Base-by-base conservation (phyloP, 2,329 filamentous ascomycete genomes). In the Sporothrix pallida region DNA sequence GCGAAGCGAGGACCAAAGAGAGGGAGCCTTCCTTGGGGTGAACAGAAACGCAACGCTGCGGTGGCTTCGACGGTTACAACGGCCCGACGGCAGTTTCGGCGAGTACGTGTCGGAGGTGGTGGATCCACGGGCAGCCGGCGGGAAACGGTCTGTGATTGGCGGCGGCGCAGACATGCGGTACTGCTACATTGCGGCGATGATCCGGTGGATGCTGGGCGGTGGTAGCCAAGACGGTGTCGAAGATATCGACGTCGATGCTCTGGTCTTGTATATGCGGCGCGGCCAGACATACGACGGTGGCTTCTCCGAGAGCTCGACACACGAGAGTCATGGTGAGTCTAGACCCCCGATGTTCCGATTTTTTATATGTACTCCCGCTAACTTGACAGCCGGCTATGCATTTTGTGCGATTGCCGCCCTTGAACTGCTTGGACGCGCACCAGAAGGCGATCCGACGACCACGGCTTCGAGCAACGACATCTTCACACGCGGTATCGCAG, bases 71-170 rank as follows among this genome's bases (percentile, higher is more conserved):
- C 87, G 81, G 70, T 82, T 98, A 81, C 96, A 99, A 84, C 88
- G 94, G 37, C 82, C 84, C 0, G 93, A 98, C 80, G 96, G 96
- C 1, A 97, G 94, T 78, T 98, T 99, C 81, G 96, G 95, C 0
- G 95, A 99, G 82, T 88, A 93, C 0, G 80, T 95, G 2, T 87
- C 87, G 4, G 88, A 89, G 5, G 26, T 81, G 13, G 77, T 78
- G 1, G 63, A 70, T 6, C 37, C n/a, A 2, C 46, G 10, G 2
- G 48, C 20, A 0, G 48, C 70, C 0, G 70, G 42, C 0, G 42
- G 54, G 0, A 46, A 73, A 7, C 75, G 74, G 6, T 87, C 85
- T 13, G 83, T 82, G 52, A 85, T 95, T n/a, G 88, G 90, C 50
- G 95, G 95, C 0, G 94, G 94, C 0, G 88, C 89, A 72, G 96